A percentile compares a stretch with the other conserved stretches of the same genome.
Conservation (phyloP, 371 early-diverging fungal species). For the Mortierella sp. region DNA sequence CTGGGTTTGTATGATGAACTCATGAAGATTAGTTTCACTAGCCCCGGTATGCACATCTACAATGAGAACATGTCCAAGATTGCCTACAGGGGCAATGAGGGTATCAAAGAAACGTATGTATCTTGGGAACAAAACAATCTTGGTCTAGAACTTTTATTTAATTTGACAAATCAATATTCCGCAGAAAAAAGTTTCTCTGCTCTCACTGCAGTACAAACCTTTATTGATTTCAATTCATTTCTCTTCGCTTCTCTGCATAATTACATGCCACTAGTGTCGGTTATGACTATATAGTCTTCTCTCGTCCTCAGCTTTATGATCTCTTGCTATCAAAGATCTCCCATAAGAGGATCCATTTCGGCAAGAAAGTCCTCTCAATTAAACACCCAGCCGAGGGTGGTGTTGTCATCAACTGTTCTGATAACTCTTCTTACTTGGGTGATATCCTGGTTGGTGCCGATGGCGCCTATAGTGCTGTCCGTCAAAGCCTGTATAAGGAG, state of each 20-base stretch:
- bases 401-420: conserved; percentile 32
- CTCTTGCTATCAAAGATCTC: conserved; percentile 30
- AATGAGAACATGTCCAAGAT: conserved; percentile 24
- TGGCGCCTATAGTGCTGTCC: conserved; percentile 45
- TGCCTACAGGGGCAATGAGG: conserved; percentile 23
- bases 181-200: neutral
- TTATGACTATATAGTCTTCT: conserved; percentile 33
- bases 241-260: no score
- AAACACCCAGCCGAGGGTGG: conserved; percentile 26
- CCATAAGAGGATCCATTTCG: conserved; percentile 24
- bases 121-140: no score
- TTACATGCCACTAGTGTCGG: conserved; percentile 16
- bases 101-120: conserved; percentile 25
- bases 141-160: neutral
- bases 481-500: conserved; percentile 26
- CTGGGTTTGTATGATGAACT: conserved; percentile 33
- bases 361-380: conserved; percentile 40
- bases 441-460: conserved; percentile 47
- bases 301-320: conserved; percentile 38
- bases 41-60: conserved; percentile 27
- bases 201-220: neutral
- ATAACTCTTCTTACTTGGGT: conserved; percentile 30
- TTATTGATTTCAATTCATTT: neutral
- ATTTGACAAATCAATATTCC: neutral
- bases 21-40: conserved; percentile 14